Percentiles rank a stretch among this genome's conserved stretches.
phyloP scores from a whole-genome alignment of 768 basidiomycete species.

The Boletus vinaceobasis region DNA sequence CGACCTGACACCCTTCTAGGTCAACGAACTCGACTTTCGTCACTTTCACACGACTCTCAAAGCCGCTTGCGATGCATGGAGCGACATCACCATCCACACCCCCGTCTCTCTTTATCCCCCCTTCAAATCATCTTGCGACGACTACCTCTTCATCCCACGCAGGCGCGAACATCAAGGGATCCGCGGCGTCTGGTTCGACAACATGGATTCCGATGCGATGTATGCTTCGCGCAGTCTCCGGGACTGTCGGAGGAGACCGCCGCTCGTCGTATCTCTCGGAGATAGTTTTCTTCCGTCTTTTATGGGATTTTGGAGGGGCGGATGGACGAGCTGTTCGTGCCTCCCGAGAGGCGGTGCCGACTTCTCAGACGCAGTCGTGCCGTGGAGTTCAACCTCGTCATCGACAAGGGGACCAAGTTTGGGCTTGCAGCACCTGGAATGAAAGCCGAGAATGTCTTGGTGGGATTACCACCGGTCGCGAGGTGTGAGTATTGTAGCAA shows the following conservation, averaged over 20 bases:
- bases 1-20: constrained; percentile 51
- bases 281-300: constrained; percentile 48
- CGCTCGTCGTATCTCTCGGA: constrained; percentile 38
- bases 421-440: constrained; percentile 59
- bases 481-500: constrained; percentile 69
- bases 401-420: constrained; percentile 68
- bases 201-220: constrained; percentile 35
- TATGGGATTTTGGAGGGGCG: constrained; percentile 41
- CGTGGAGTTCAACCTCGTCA: constrained; percentile 64
- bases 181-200: constrained; percentile 59
- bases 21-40: constrained; percentile 42
- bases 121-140: constrained; percentile 53
- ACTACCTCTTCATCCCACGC: constrained; percentile 54
- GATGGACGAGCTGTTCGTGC: constrained; percentile 26
- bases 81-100: constrained; percentile 10
- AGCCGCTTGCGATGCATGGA: constrained; percentile 41
- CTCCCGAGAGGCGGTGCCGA: constrained; percentile 45
- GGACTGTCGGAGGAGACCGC: background rate
- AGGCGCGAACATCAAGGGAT: constrained; percentile 49
- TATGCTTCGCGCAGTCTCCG: constrained; percentile 2
- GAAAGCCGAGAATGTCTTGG: constrained; percentile 61
- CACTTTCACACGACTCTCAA: constrained; percentile 49
- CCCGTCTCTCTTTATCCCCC: constrained; percentile 35
- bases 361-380: constrained; percentile 49
- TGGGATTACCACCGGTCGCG: constrained; percentile 62